Percentiles rank a stretch among this genome's conserved stretches.
phyloP scores from a whole-genome alignment of 2,329 filamentous ascomycete genomes.

The Exophiala phaeomuriformis region DNA sequence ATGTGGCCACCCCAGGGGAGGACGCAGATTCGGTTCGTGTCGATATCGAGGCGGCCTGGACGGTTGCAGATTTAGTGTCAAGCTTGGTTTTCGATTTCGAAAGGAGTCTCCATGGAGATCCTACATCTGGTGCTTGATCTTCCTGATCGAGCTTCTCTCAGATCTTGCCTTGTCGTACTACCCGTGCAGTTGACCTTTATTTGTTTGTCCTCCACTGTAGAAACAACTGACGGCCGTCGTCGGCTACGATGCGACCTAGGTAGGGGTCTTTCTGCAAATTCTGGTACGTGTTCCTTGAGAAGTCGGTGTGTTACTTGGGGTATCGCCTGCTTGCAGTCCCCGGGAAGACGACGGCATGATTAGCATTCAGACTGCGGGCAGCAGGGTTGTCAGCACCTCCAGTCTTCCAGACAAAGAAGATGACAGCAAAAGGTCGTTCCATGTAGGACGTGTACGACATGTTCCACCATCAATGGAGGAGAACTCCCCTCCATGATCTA shows the following conservation, averaged over 20 bases:
- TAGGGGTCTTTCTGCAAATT: conserved; percentile 4
- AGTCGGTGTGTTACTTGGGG: conserved; percentile 13
- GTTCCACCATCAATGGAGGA: conserved; percentile 3
- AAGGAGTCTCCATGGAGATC: too few species aligned
- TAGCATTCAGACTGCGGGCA: conserved; percentile 1
- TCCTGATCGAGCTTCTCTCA: background rate
- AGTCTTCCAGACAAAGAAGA: conserved; percentile 15
- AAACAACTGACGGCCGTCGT: background rate
- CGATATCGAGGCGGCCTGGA: background rate
- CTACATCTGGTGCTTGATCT: background rate
- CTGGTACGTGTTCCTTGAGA: conserved; percentile 8
- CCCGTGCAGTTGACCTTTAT: conserved; percentile 3
- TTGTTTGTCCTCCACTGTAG: background rate
- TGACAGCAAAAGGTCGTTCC: background rate
- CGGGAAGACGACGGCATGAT: background rate
- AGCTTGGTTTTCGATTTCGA: background rate
- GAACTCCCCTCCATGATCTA: background rate
- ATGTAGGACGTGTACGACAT: conserved; percentile 14
- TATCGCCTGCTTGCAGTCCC: background rate
- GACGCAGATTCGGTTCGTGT: background rate
- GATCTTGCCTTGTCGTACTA: conserved; percentile 4
- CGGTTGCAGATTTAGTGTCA: background rate
- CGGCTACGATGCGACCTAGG: conserved; percentile 4
- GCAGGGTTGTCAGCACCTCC: conserved; percentile 1
- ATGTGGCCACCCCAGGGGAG: background rate